These are phyloP conservation scores for Fusarium sp. DNA, from an alignment of 2,329 filamentous ascomycete species.

Conservation along the genomic window DNA sequence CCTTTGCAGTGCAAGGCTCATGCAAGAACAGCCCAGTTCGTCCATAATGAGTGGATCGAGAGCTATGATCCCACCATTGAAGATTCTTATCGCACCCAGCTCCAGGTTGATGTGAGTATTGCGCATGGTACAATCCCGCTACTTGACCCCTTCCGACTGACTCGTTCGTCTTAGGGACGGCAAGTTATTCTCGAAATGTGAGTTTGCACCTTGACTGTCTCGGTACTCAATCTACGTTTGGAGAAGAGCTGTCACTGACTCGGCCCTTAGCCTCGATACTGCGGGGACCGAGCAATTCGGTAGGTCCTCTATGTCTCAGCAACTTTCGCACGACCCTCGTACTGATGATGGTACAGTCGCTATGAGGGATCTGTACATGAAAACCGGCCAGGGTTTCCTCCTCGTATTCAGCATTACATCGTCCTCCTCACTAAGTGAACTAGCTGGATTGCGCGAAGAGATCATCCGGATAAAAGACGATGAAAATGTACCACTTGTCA, in stretches of 20 bases:
- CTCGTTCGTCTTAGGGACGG: slow-evolving; percentile 71
- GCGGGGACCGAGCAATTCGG: slow-evolving; percentile 94
- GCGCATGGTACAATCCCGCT: slow-evolving; percentile 17
- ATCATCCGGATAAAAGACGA: slow-evolving; percentile 93
- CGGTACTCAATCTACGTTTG: slow-evolving; percentile 33
- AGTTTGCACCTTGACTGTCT: slow-evolving; percentile 51
- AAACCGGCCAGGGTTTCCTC: slow-evolving; percentile 90
- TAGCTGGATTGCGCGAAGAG: slow-evolving; percentile 85
- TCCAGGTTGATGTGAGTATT: slow-evolving; percentile 83
- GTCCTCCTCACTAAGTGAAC: slow-evolving; percentile 83
- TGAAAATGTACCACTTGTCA: slow-evolving; percentile 86
- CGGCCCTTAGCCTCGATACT: slow-evolving; percentile 77
- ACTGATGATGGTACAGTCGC: slow-evolving; percentile 60
- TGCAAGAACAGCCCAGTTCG: slow-evolving; percentile 79
- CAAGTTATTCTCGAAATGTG: slow-evolving; percentile 93
- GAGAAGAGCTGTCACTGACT: slow-evolving; percentile 39
- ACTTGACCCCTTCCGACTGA: slow-evolving; percentile 48
- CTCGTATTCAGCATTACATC: slow-evolving; percentile 94
- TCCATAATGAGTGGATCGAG: slow-evolving; percentile 95
- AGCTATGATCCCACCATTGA: slow-evolving; percentile 85
- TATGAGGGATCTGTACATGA: slow-evolving; percentile 90
- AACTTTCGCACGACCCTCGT: slow-evolving; percentile 26
- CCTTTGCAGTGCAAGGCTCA: slow-evolving; percentile 37
- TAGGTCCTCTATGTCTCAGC: slow-evolving; percentile 60
- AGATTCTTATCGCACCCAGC: slow-evolving; percentile 80